Base-by-base conservation (phyloP, 495 filamentous ascomycete genomes). In the Xylaria scruposa region DNA sequence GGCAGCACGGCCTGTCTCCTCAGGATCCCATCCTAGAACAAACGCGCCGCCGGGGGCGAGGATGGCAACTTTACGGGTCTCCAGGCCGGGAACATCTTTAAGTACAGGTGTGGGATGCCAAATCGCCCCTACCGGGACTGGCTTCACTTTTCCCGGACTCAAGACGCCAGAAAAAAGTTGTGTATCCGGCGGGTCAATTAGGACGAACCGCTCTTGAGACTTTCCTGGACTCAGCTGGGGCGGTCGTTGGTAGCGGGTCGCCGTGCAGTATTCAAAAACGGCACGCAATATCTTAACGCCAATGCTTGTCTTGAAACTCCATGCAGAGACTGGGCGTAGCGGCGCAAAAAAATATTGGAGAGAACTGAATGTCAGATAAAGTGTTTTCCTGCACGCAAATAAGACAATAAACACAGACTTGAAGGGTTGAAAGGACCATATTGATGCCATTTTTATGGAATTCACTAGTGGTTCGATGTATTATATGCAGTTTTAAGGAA, bases 71-170 rank as follows among this genome's bases (percentile, higher is more conserved):
- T n/a, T n/a, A n/a, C n/a, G n/a, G n/a, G n/a, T n/a, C n/a, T n/a
- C n/a, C n/a, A n/a, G n/a, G n/a, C n/a, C n/a, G n/a, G n/a, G n/a
- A n/a, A n/a, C n/a, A n/a, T n/a, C n/a, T n/a, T n/a, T n/a, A n/a
- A n/a, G n/a, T n/a, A n/a, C n/a, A n/a, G n/a, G 29, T 10, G 29
- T 24, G 4, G 59, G 68, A 31, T 64, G 47, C 59, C 68, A 70
- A 12, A 70, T 0, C 1, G 49, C 68, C 9, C 68, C 68, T 15
- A 64, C 59, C 4, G 68, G 68, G 10, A 59, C 46, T 12, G 68
- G 68, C 24, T 46, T 33, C 60, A 46, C 40, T 0, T 6, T n/a
- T 29, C 15, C 15, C 15, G 33, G 8, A 46, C n/a, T 46, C 33
- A 63, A 36, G 8, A 63, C 36, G 60, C 60, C 33, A 15, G 36